phyloP scores from a whole-genome alignment of 177 flowering plant species.

The Vitis hybrid region DNA sequence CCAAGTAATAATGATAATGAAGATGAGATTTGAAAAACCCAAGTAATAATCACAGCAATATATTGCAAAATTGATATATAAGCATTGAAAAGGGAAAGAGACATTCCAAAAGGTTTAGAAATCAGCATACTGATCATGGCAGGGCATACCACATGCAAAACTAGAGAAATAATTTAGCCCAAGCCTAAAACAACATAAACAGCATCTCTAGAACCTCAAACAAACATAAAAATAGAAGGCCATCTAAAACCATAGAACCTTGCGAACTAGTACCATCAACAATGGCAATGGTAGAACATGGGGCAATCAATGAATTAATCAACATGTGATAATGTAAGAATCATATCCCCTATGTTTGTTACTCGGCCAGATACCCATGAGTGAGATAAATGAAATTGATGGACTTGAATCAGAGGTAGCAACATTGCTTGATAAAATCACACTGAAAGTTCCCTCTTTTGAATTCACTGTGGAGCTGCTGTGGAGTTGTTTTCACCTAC shows the following conservation, averaged over 20 bases:
- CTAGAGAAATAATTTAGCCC: background rate
- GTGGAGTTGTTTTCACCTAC: constrained; percentile 30
- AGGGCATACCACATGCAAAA: background rate
- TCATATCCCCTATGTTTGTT: background rate
- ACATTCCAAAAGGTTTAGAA: background rate
- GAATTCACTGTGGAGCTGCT: constrained; percentile 12
- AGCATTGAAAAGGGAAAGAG: background rate
- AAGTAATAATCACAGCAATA: background rate
- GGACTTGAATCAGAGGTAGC: background rate
- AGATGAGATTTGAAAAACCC: background rate
- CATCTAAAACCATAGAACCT: background rate
- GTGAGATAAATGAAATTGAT: background rate
- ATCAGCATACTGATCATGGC: background rate
- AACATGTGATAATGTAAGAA: background rate
- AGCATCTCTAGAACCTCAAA: background rate
- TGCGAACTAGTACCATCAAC: constrained; percentile 2
- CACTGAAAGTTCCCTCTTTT: background rate
- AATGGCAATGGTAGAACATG: background rate
- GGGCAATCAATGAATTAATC: background rate
- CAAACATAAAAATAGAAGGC: background rate
- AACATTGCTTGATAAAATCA: background rate
- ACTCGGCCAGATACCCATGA: background rate
- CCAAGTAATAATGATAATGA: background rate
- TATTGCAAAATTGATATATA: constrained; percentile 1
- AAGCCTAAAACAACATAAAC: background rate